Evolutionary conservation across 306 rosid species (phyloP).

Genomic region (Herpetospermum pedunculosum): DNA sequence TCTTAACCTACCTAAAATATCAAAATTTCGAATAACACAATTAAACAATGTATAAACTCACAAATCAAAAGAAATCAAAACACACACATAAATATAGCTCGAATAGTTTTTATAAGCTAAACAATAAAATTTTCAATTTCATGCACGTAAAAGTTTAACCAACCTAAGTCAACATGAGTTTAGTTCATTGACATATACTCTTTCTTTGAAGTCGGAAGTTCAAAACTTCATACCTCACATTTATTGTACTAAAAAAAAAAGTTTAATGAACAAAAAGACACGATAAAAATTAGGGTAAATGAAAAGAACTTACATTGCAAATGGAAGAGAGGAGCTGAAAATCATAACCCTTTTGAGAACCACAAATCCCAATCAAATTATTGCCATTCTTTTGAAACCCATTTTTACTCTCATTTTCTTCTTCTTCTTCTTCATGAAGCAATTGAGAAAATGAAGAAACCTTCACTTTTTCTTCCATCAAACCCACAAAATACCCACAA

Average conservation of each 20-base stretch:
- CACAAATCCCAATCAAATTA: slow-evolving; percentile 43
- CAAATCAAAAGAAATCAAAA: background rate
- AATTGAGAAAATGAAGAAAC: background rate
- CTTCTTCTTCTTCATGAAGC: slow-evolving; percentile 16
- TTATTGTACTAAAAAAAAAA: too few relatives aligned
- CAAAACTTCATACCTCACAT: too few relatives aligned
- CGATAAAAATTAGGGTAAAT: background rate
- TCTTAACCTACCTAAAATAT: background rate
- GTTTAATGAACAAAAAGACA: too few relatives aligned
- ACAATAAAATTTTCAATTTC: too few relatives aligned
- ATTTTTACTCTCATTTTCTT: background rate
- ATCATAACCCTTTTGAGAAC: slow-evolving; percentile 13
- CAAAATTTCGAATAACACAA: background rate
- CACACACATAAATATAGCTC: background rate
- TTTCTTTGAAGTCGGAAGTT: too few relatives aligned
- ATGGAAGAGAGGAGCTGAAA: slow-evolving; percentile 24
- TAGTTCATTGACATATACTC: too few relatives aligned
- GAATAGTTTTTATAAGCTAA: background rate
- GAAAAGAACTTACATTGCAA: slow-evolving; percentile 40
- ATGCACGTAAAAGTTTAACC: too few relatives aligned
- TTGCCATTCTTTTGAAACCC: slow-evolving; percentile 4
- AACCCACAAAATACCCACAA: slow-evolving; percentile 56
- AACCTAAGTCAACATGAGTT: too few relatives aligned
- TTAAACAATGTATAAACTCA: background rate
- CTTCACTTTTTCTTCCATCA: slow-evolving; percentile 38